phyloP scores from a whole-genome alignment of 176 grass and related monocot species.

The Zizania latifolia region DNA sequence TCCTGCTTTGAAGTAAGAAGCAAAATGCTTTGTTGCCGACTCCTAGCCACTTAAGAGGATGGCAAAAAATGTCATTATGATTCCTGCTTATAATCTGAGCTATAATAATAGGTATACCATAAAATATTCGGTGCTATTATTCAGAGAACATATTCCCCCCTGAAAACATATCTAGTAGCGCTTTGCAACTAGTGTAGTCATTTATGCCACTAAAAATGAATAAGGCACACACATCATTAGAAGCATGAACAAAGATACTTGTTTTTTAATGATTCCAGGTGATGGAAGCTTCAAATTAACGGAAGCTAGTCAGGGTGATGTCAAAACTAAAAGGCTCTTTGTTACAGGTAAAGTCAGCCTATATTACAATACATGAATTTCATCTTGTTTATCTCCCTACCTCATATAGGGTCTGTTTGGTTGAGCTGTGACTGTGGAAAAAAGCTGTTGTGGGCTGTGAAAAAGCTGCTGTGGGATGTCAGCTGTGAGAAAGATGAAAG shows the following conservation, averaged over 20 bases:
- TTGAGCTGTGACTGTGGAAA: too few species aligned
- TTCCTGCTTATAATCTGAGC: neutral
- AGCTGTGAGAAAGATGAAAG: too few species aligned
- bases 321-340: slow-evolving; percentile 93
- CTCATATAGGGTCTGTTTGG: too few species aligned
- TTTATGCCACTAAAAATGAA: neutral
- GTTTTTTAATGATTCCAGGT: slow-evolving; percentile 34
- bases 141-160: neutral
- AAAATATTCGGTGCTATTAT: neutral
- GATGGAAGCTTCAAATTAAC: slow-evolving; percentile 37
- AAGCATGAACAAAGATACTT: too few species aligned
- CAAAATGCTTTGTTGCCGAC: neutral
- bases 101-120: neutral
- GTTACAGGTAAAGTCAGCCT: slow-evolving; percentile 58
- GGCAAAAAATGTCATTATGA: neutral
- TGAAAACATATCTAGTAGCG: neutral
- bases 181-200: neutral
- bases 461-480: too few species aligned
- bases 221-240: neutral
- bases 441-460: too few species aligned
- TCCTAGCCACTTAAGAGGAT: neutral
- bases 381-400: slow-evolving; percentile 19
- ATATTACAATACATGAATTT: neutral
- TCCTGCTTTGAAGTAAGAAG: neutral
- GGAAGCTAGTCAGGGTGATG: slow-evolving; percentile 38